phyloP scores from a whole-genome alignment of 345 rosid genomes.

The Eucalyptus urophylla region DNA sequence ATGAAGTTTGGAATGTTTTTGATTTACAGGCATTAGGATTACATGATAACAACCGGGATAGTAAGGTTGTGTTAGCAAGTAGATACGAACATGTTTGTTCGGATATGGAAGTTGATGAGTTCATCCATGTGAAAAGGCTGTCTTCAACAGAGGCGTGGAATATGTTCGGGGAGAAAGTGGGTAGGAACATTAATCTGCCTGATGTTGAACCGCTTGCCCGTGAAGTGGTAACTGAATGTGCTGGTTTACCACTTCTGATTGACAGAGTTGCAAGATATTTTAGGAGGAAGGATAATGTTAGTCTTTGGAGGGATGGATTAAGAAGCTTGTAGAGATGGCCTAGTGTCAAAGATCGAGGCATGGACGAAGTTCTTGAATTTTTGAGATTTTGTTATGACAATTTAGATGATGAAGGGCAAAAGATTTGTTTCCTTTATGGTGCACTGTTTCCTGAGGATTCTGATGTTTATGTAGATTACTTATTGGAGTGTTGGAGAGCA shows the following conservation, averaged over 20 bases:
- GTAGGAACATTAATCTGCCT: background rate
- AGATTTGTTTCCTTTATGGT: conserved; percentile 9
- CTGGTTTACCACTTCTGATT: conserved; percentile 8
- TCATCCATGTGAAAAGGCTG: background rate
- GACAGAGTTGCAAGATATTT: conserved; percentile 13
- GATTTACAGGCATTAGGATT: conserved; percentile 7
- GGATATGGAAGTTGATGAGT: conserved; percentile 6
- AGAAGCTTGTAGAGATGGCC: conserved; percentile 3
- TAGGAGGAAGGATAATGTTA: background rate
- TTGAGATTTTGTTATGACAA: conserved; percentile 2
- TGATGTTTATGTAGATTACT: conserved; percentile 2
- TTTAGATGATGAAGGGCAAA: background rate
- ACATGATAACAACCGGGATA: background rate
- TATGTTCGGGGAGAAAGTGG: conserved; percentile 3
- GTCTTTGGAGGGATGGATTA: conserved; percentile 9
- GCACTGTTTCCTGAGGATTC: conserved; percentile 1
- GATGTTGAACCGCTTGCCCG: background rate
- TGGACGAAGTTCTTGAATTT: conserved; percentile 7
- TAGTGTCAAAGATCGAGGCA: background rate
- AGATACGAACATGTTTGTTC: background rate
- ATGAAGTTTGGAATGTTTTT: conserved; percentile 8
- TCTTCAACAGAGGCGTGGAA: background rate
- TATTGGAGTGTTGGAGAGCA: conserved; percentile 14
- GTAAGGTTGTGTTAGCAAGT: conserved; percentile 21
- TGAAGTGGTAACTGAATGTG: background rate